These are phyloP conservation scores for Chamaecrista fasciculata DNA, from an alignment of 306 rosid genomes.

Conservation along the genomic window DNA sequence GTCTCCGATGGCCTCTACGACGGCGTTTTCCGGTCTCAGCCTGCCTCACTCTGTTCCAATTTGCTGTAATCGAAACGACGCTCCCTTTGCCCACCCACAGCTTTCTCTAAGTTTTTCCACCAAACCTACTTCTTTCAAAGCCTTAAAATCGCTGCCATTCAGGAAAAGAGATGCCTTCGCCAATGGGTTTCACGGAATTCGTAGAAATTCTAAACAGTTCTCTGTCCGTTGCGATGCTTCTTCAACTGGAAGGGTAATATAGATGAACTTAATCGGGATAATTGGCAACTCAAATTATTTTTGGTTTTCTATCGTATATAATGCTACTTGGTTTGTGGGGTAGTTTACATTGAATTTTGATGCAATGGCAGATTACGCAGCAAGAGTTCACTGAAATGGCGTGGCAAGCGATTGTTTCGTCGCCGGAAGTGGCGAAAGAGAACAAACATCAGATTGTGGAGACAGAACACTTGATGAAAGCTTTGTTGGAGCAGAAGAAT, in stretches of 20 bases:
- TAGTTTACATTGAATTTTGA: conserved; percentile 30
- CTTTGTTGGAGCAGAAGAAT: conserved; percentile 92
- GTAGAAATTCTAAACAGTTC: conserved; percentile 34
- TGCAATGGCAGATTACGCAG: conserved; percentile 72
- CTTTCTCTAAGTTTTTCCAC: conserved; percentile 35
- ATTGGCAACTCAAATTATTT: background rate
- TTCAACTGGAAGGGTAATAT: conserved; percentile 74
- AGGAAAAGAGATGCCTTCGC: conserved; percentile 39
- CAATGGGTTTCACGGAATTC: conserved; percentile 35
- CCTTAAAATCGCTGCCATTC: conserved; percentile 36
- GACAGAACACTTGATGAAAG: conserved; percentile 95
- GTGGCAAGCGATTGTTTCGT: conserved; percentile 86
- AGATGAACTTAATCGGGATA: background rate
- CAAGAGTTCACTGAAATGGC: conserved; percentile 99
- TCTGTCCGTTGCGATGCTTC: conserved; percentile 59
- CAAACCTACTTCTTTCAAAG: conserved; percentile 36
- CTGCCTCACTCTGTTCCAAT: conserved; percentile 42
- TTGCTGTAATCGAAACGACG: conserved; percentile 30
- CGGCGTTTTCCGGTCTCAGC: conserved; percentile 44
- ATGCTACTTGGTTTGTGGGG: conserved; percentile 13
- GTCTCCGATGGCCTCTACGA: conserved; percentile 51
- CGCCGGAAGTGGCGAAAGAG: conserved; percentile 94
- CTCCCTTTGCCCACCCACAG: conserved; percentile 39
- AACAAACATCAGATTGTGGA: conserved; percentile 98
- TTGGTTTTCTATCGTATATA: conserved; percentile 12